phyloP scores from a whole-genome alignment of 768 basidiomycete genomes.

The Daedaleopsis sinensis region DNA sequence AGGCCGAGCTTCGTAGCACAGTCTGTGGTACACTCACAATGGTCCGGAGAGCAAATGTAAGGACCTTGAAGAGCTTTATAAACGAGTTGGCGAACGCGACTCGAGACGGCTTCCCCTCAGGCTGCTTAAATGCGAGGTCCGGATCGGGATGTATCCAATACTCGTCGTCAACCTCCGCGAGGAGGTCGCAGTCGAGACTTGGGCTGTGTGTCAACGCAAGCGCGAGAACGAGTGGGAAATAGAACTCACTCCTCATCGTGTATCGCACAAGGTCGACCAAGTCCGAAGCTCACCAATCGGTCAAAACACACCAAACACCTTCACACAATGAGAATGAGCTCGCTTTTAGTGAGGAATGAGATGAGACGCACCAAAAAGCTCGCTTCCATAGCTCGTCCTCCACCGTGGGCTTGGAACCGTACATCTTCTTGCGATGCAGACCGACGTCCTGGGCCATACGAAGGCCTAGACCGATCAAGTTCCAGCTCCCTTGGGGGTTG shows the following conservation, averaged over 20 bases:
- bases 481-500: conserved; percentile 14
- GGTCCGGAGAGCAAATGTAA: conserved; percentile 59
- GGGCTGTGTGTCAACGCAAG: not conserved
- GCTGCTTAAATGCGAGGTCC: conserved; percentile 61
- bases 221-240: not conserved
- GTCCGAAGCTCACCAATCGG: conserved; percentile 42
- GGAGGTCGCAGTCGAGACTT: conserved; percentile 69
- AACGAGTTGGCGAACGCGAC: conserved; percentile 59
- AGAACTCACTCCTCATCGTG: conserved; percentile 68
- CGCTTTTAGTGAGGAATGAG: no score
- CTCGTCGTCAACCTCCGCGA: conserved; percentile 70
- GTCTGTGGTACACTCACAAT: conserved; percentile 9
- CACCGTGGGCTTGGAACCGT: conserved; percentile 45
- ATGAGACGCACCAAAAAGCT: conserved; percentile 59
- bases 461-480: conserved; percentile 46
- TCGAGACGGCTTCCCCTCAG: conserved; percentile 53
- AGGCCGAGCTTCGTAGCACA: not conserved
- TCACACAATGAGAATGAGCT: not conserved
- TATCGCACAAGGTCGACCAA: conserved; percentile 67
- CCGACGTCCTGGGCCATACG: conserved; percentile 67
- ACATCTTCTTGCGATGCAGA: conserved; percentile 67
- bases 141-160: conserved; percentile 69
- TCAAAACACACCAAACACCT: conserved; percentile 52
- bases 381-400: conserved; percentile 80
- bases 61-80: conserved; percentile 61